Conservation (phyloP, 139 green algal genomes). For the Microglena sp. region DNA sequence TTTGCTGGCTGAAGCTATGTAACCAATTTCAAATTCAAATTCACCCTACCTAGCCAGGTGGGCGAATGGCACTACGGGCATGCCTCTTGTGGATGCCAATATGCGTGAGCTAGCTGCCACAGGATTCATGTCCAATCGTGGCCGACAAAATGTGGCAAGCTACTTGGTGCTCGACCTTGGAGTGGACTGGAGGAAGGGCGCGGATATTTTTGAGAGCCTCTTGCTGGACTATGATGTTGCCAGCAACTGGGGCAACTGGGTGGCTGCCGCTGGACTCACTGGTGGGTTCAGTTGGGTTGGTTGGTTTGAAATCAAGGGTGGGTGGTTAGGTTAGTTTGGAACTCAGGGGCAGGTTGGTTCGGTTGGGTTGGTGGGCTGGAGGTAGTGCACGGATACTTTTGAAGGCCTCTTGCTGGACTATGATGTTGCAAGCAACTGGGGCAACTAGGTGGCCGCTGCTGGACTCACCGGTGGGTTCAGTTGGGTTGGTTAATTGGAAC, state of each 20-base stretch:
- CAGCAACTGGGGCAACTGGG: conserved; percentile 94
- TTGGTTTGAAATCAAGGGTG: too few species aligned
- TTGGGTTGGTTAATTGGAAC: too few species aligned
- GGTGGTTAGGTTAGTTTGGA: too few species aligned
- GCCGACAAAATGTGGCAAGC: conserved; percentile 86
- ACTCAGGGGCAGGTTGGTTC: too few species aligned
- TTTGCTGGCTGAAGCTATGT: too few species aligned
- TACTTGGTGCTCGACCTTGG: conserved; percentile 82
- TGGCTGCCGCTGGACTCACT: conserved; percentile 56
- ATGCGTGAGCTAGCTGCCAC: conserved; percentile 89
- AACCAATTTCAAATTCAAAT: too few species aligned
- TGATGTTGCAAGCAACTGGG: conserved; percentile 81
- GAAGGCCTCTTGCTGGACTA: conserved; percentile 75
- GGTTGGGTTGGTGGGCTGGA: conserved; percentile 95
- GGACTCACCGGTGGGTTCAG: conserved; percentile 55
- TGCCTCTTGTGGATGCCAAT: conserved; percentile 94
- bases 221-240: conserved; percentile 83
- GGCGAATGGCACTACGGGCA: conserved; percentile 72
- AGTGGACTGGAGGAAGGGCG: conserved; percentile 82
- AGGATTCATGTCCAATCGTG: conserved; percentile 93
- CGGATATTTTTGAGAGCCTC: conserved; percentile 52
- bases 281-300: too few species aligned
- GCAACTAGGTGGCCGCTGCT: conserved; percentile 84
- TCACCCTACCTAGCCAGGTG: conserved; percentile 39
- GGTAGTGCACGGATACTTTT: conserved; percentile 60